Conservation (phyloP, 805 yeast species). For the Candida montana region DNA sequence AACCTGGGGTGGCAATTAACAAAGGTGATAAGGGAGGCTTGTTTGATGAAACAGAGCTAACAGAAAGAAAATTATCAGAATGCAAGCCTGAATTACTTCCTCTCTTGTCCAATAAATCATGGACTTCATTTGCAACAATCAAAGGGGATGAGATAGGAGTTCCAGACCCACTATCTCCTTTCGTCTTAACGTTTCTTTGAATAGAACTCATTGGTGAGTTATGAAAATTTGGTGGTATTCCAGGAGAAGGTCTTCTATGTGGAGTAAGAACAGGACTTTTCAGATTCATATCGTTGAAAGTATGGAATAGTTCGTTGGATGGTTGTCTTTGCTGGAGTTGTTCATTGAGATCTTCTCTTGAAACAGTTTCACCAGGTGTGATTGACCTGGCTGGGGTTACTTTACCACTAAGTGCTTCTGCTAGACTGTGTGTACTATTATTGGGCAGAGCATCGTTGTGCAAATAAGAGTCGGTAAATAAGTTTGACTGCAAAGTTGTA, state of each 20-base stretch:
- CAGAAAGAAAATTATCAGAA: slow-evolving; percentile 24
- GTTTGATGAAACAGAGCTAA: slow-evolving; percentile 16
- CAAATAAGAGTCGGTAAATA: slow-evolving; percentile 38
- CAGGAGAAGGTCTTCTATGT: slow-evolving; percentile 24
- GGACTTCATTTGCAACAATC: slow-evolving; percentile 41
- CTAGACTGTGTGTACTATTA: slow-evolving; percentile 6
- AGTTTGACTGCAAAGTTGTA: slow-evolving; percentile 18
- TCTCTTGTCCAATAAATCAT: slow-evolving; percentile 24
- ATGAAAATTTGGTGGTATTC: slow-evolving; percentile 14
- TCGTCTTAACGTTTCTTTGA: slow-evolving; percentile 41
- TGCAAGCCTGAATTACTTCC: slow-evolving; percentile 7
- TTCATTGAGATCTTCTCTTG: slow-evolving; percentile 6
- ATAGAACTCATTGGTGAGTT: slow-evolving; percentile 56
- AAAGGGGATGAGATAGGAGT: slow-evolving; percentile 59
- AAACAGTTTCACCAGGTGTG: slow-evolving; percentile 39
- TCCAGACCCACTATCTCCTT: slow-evolving; percentile 19
- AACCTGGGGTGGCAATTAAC: slow-evolving; percentile 54
- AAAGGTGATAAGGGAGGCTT: slow-evolving; percentile 80
- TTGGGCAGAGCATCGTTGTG: slow-evolving; percentile 36
- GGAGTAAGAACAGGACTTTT: slow-evolving; percentile 29
- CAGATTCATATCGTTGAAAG: slow-evolving; percentile 23
- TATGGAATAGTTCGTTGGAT: slow-evolving; percentile 10
- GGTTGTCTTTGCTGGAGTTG: background rate
- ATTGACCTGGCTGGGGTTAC: slow-evolving; percentile 32
- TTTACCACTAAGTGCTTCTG: slow-evolving; percentile 10